Conservation (phyloP, 164 flowering plant genomes). For the Nelumbo lutea region DNA sequence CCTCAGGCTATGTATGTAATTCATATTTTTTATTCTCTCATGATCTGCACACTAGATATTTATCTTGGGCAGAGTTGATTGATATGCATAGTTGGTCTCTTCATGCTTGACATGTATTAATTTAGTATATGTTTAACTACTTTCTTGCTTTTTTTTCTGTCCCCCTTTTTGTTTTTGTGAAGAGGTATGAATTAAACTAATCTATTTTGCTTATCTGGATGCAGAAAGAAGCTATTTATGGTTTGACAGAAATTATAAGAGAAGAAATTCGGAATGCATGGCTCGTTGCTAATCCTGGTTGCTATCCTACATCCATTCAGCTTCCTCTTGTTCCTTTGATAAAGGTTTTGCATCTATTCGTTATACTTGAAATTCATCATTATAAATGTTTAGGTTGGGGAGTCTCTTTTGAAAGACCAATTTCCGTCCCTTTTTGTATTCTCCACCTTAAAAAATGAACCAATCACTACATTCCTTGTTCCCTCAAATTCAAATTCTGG, state of each 20-base stretch:
- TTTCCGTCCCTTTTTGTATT: no score
- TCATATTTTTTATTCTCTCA: no score
- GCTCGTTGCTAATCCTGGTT: conserved; percentile 96
- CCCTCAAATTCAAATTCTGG: no score
- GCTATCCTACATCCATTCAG: conserved; percentile 54
- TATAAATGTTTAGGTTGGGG: background rate
- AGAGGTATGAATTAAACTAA: no score
- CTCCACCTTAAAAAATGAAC: no score
- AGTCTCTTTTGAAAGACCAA: no score
- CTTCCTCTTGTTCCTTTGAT: conserved; percentile 66
- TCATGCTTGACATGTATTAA: background rate
- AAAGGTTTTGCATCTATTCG: conserved; percentile 43
- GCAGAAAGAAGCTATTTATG: conserved; percentile 96
- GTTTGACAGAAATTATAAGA: conserved; percentile 81
- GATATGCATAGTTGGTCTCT: background rate
- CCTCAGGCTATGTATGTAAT: no score
- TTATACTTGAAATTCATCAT: background rate
- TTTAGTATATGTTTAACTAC: background rate
- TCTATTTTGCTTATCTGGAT: conserved; percentile 12
- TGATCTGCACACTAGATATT: no score
- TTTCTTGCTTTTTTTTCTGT: background rate
- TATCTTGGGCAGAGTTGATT: no score
- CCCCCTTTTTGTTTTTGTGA: no score
- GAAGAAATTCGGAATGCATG: conserved; percentile 61
- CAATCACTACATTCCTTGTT: no score